Evolutionary conservation across 495 filamentous ascomycete genomes (phyloP), one percentile per base, ranked within the genome.

Genomic region (Thozetella sp.): DNA sequence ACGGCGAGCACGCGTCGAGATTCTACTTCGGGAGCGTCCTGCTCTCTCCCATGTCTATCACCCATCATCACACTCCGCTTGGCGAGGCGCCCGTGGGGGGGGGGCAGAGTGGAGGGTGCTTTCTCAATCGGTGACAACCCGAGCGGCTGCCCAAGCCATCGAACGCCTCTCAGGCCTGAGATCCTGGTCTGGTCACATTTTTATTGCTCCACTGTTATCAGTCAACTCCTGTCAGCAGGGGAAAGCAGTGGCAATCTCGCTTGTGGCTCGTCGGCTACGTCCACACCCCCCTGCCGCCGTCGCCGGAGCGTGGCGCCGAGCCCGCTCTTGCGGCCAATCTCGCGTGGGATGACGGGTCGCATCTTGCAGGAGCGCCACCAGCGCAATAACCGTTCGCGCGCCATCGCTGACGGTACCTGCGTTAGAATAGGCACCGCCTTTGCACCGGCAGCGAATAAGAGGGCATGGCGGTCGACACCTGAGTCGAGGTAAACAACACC

Each of bases 161-260:
- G 9, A 48, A 19, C 10, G 10, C 43, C 9, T n/a, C n/a, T n/a
- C n/a, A n/a, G 43, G 12, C 20, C 20, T n/a, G 4, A 9, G 43
- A 48, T 48, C 43, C 43, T 19, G 43, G 43, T 48, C 43, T 48
- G 11, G 43, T 48, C 43, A 48, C 43, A 48, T 19, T 3, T 48
- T 48, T 20, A 10, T n/a, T 48, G 30, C 30, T 37, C 30, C 30
- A 37, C 9, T 48, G n/a, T 48, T 48, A 48, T 48, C 43, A 48
- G 43, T 48, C n/a, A n/a, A 48, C n/a, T 10, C 43, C 43, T 48
- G 43, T 48, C 43, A 48, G 43, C 43, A 9, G 43, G 20, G n/a
- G n/a, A n/a, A n/a, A n/a, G n/a, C n/a, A n/a, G n/a, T 17, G 30
- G 43, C 43, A 48, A 48, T 48, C 43, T 48, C 43, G 43, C 43